Base-by-base conservation (phyloP, 2,329 filamentous ascomycete species). In the Beauveria sp. region DNA sequence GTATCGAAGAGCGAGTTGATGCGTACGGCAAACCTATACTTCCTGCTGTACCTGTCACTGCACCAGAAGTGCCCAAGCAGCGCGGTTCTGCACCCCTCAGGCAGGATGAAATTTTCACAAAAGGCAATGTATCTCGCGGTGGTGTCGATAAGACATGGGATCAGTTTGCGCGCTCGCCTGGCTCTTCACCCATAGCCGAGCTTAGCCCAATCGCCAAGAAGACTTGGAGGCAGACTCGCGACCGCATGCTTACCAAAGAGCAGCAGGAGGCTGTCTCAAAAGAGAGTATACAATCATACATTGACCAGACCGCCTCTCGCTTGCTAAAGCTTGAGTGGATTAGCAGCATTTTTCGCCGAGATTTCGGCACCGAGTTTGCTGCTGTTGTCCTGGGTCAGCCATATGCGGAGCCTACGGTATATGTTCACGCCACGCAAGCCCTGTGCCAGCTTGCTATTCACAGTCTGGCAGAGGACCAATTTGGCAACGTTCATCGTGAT, bases 401-500 rank as follows among this genome's bases (percentile, higher is more conserved):
- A 0, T 86, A 88, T 69, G 88, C 88, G 3, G 86, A 89, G 69
- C 77, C 85, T 1, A 84, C 83, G 34, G 76, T 88, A 18, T 88
- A 91, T 66, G 75, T 89, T 56, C 86, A 93, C 70, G 88, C 90
- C 1, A 80, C 87, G n/a, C 85, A 86, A 63, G 83, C 88, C 0
- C 76, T 95, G 45, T 85, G 84, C 14, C 80, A 83, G 55, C 80
- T 98, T 31, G 83, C 90, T 0, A 82, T 91, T 4, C 83, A 83
- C 64, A 93, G 89, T 73, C 75, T 97, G 60, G 78, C 79, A 3
- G 93, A 98, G 73, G 93, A 98, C 71, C 82, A 83, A 52, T 95
- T 87, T 70, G 93, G 93, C 16, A 89, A 90, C 67, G 93, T 96
- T n/a, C 88, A 96, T 66, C 81, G 86, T 49, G 90, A 95, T 65